These are phyloP conservation scores for Diaporthe caulivora DNA, from an alignment of 2,329 filamentous ascomycete genomes.

Conservation along the genomic window DNA sequence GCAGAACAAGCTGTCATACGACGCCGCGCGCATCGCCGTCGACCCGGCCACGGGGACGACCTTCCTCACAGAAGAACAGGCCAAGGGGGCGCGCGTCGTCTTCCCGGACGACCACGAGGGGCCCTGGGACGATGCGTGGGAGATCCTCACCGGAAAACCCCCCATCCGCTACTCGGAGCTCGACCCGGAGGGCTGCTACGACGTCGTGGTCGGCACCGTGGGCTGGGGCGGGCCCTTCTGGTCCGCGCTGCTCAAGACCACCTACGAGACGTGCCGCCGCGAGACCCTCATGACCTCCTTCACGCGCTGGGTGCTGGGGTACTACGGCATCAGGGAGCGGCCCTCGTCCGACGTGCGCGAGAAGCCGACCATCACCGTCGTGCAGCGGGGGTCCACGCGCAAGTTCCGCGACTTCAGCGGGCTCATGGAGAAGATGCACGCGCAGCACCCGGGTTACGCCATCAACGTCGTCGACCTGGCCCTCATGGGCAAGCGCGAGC, in stretches of 20 bases:
- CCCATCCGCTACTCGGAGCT: slow-evolving; percentile 1
- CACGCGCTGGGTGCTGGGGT: not conserved
- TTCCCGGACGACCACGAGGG: slow-evolving; percentile 25
- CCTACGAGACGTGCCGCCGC: slow-evolving; percentile 25
- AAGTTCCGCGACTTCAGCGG: slow-evolving; percentile 16
- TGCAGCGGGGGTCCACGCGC: slow-evolving; percentile 25
- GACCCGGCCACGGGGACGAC: not conserved
- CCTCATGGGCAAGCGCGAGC: slow-evolving; percentile 38
- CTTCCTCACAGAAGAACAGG: not conserved
- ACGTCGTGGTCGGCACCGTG: slow-evolving; percentile 20
- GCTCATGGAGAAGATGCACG: slow-evolving; percentile 23
- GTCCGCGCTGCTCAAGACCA: slow-evolving; percentile 23
- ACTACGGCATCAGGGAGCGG: not conserved
- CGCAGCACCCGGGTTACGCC: slow-evolving; percentile 2
- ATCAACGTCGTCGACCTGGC: slow-evolving; percentile 43
- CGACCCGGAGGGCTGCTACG: slow-evolving; percentile 15
- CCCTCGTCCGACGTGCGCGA: not conserved
- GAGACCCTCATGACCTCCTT: slow-evolving; percentile 24
- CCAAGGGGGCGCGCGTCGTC: not conserved
- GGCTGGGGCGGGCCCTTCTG: slow-evolving; percentile 29
- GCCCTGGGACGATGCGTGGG: slow-evolving; percentile 27
- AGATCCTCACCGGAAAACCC: not conserved
- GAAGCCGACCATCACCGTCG: slow-evolving; percentile 21
- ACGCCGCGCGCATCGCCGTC: slow-evolving; percentile 31
- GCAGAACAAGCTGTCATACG: slow-evolving; percentile 29